These are phyloP conservation scores for Ormosia emarginata DNA, from an alignment of 306 rosid genomes.

Conservation along the genomic window DNA sequence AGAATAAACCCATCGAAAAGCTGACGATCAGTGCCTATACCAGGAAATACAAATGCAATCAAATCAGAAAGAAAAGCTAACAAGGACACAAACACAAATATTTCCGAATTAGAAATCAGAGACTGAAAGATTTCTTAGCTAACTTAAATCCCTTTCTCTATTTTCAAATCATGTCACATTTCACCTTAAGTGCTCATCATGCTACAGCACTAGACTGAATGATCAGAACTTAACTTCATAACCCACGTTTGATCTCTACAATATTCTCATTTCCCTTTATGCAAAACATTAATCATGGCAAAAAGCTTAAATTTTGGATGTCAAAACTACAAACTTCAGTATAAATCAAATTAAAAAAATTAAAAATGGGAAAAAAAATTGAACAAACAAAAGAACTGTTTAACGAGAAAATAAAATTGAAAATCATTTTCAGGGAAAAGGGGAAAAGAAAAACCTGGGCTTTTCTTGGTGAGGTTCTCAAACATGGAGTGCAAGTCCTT, in stretches of 20 bases:
- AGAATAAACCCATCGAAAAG: conserved; percentile 61
- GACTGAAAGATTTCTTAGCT: neutral
- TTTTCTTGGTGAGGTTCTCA: conserved; percentile 60
- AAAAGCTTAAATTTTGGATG: neutral
- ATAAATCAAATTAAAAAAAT: neutral
- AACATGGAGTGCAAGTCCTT: conserved; percentile 60
- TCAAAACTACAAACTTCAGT: neutral
- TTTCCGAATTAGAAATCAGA: no score
- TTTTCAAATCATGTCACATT: neutral
- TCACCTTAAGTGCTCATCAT: neutral
- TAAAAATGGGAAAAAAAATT: neutral
- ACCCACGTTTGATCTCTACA: neutral
- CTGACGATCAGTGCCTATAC: conserved; percentile 50
- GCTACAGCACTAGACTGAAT: neutral
- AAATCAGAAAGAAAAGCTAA: neutral
- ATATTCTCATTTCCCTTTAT: neutral
- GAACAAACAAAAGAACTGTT: neutral
- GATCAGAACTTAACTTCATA: neutral
- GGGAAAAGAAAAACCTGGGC: conserved; percentile 50
- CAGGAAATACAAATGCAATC: conserved; percentile 3
- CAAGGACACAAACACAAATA: neutral
- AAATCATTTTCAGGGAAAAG: neutral
- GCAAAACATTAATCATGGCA: neutral
- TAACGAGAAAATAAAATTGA: neutral
- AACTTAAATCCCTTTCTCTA: neutral